Conservation (phyloP, 306 rosid genomes). For the Arachis hypogaea region DNA sequence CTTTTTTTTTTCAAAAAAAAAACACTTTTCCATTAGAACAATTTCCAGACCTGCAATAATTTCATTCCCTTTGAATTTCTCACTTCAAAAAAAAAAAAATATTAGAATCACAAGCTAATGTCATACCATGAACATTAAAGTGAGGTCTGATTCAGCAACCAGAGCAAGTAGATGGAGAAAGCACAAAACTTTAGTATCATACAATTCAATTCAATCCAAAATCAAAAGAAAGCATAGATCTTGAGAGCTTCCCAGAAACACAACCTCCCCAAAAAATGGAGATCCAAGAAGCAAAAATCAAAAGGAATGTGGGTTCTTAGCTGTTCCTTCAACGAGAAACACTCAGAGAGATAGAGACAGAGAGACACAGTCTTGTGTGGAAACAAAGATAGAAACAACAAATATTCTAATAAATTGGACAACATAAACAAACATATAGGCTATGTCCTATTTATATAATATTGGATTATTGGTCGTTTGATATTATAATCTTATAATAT, state of each 20-base stretch:
- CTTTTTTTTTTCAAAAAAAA: background rate
- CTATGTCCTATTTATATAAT: background rate
- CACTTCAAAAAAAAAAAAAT: slow-evolving; percentile 5
- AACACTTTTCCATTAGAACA: background rate
- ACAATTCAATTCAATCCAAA: slow-evolving; percentile 21
- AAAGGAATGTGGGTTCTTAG: slow-evolving; percentile 31
- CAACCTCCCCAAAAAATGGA: slow-evolving; percentile 21
- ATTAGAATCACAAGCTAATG: slow-evolving; percentile 14
- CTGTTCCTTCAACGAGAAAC: slow-evolving; percentile 32
- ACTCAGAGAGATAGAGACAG: slow-evolving; percentile 23
- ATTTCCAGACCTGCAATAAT: slow-evolving; percentile 18
- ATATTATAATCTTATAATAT: too few relatives aligned
- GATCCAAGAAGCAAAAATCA: slow-evolving; percentile 35
- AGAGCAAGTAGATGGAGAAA: slow-evolving; percentile 34
- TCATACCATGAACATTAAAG: slow-evolving; percentile 45
- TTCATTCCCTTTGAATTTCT: slow-evolving; percentile 26
- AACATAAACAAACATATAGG: background rate
- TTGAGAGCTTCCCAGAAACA: slow-evolving; percentile 32
- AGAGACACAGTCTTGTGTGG: slow-evolving; percentile 13
- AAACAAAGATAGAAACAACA: slow-evolving; percentile 24
- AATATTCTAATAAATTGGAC: background rate
- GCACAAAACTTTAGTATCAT: slow-evolving; percentile 14
- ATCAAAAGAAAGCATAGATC: slow-evolving; percentile 30
- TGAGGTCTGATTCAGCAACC: slow-evolving; percentile 36
- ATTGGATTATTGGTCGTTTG: background rate